Evolutionary conservation across 805 yeast genomes (phyloP).

Genomic region (Kockiozyma suomiensis): DNA sequence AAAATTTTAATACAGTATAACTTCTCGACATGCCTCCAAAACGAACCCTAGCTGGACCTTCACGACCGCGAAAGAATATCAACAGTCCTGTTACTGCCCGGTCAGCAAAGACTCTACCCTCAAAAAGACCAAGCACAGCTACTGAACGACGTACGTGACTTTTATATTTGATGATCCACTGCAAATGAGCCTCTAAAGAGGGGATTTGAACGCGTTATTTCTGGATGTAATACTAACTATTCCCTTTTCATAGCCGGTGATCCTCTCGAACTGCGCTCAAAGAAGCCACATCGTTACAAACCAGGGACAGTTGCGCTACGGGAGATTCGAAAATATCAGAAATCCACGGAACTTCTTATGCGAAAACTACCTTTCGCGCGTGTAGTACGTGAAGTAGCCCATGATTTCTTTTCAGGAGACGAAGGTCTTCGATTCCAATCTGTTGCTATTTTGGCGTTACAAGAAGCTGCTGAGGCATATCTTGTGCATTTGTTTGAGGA

Average conservation of each 20-base stretch:
- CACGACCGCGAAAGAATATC: neutral
- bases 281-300: constrained; percentile 92
- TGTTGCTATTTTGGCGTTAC: constrained; percentile 95
- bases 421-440: constrained; percentile 83
- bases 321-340: constrained; percentile 97
- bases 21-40: constrained; percentile 17
- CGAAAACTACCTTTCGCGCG: constrained; percentile 98
- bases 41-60: neutral
- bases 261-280: neutral
- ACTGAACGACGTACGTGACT: neutral
- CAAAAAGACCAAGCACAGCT: constrained; percentile 5
- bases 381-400: constrained; percentile 93
- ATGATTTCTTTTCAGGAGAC: constrained; percentile 60
- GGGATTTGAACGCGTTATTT: no score
- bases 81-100: constrained; percentile 18
- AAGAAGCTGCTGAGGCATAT: constrained; percentile 98
- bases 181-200: no score
- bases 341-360: constrained; percentile 90
- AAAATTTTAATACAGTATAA: neutral
- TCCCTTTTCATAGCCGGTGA: constrained; percentile 6
- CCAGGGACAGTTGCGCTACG: constrained; percentile 95
- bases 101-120: constrained; percentile 22
- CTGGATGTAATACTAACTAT: neutral
- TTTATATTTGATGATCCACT: no score
- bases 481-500: constrained; percentile 95